phyloP scores from a whole-genome alignment of 805 yeast genomes.

The Hanseniaspora lachancei region DNA sequence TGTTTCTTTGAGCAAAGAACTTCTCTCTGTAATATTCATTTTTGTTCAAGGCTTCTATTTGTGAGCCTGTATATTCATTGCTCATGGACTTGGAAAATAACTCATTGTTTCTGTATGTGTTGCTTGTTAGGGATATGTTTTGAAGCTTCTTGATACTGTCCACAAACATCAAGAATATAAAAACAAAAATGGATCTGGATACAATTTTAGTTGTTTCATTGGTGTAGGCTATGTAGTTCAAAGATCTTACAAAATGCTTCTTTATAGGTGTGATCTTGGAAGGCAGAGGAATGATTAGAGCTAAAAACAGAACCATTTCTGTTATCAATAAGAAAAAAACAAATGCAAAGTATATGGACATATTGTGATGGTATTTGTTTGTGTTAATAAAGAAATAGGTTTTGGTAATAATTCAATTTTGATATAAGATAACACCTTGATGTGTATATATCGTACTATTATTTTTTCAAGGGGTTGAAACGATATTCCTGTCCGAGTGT shows the following conservation, averaged over 20 bases:
- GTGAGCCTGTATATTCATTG: neutral
- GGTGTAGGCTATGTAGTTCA: slow-evolving; percentile 42
- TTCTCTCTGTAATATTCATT: slow-evolving; percentile 79
- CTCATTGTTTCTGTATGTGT: neutral
- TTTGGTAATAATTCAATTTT: neutral
- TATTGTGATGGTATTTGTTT: neutral
- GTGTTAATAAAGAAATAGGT: no score
- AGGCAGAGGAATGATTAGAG: slow-evolving; percentile 80
- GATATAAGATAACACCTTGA: no score
- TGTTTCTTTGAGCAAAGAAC: slow-evolving; percentile 91
- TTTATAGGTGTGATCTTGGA: slow-evolving; percentile 27
- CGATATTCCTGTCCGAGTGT: neutral
- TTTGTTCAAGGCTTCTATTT: slow-evolving; percentile 35
- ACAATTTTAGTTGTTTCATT: slow-evolving; percentile 62
- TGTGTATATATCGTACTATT: no score
- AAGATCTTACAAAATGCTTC: slow-evolving; percentile 21
- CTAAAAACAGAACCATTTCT: slow-evolving; percentile 68
- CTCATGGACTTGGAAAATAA: neutral
- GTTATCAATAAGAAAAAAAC: slow-evolving; percentile 64
- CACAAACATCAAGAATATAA: slow-evolving; percentile 67
- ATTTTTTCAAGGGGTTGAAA: neutral
- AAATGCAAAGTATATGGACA: slow-evolving; percentile 26
- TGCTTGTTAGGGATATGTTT: slow-evolving; percentile 36
- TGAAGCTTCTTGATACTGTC: slow-evolving; percentile 80
- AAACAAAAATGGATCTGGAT: slow-evolving; percentile 67